Evolutionary conservation across 805 yeast genomes (phyloP), one percentile per base, ranked within the genome.

Genomic region (Candida vartiovaarae): DNA sequence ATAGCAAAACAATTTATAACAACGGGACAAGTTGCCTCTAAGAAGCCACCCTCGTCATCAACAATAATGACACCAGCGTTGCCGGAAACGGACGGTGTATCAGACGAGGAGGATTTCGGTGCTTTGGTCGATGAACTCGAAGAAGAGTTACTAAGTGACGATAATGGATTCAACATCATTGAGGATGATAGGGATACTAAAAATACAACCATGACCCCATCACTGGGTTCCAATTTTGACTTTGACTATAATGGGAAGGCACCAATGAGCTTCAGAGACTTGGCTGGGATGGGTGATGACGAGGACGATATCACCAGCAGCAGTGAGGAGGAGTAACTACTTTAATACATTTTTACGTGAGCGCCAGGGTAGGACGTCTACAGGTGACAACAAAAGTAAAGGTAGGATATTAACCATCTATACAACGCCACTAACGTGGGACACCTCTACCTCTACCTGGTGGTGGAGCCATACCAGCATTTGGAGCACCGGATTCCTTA

Each of bases 371-470:
- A 15, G 20, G 20, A 15, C 20, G 20, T 15, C 1, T 15, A 15
- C 20, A 15, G 20, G 20, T 15, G 20, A 15, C 20, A 15, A 15
- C 20, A 15, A 15, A 15, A 15, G 20, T 15, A 15, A 15, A 15
- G 20, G 20, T 15, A 15, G 20, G 20, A 2, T 15, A 15, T 15
- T 15, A 15, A 15, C 20, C 20, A 15, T 15, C 20, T 15, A 15
- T 15, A 15, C 20, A 15, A 15, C 20, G 20, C 20, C 20, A 15
- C 45, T 42, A 51, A 55, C 55, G 68, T 42, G 80, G 81, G 57
- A 85, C 78, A 54, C 89, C 89, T 67, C 82, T 76, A 43, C 88
- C 90, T 63, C 90, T 76, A 35, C 82, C 80, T 43, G 60, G 71
- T 42, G 73, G 75, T 33, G 72, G 73, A 48, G 70, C 68, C 68